These are phyloP conservation scores for Phytophthora podocarpi DNA, from an alignment of 352 stramenopile species.

Conservation along the genomic window DNA sequence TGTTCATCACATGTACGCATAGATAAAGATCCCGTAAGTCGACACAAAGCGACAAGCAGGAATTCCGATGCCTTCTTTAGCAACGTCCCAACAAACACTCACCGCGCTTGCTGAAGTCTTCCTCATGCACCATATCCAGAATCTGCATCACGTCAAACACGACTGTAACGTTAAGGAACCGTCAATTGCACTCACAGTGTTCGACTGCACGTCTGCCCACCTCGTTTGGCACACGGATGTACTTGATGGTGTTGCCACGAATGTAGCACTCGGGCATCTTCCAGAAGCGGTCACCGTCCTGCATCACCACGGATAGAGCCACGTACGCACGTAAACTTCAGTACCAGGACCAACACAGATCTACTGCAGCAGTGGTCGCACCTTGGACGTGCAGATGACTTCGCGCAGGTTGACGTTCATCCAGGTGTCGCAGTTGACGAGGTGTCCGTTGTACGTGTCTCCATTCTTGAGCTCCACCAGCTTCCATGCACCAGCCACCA, in stretches of 20 bases:
- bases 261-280: conserved; percentile 99
- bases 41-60: conserved; percentile 9
- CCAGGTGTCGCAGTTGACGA: conserved; percentile 98
- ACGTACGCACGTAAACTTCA: not conserved
- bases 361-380: conserved; percentile 29
- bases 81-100: conserved; percentile 8
- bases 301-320: conserved; percentile 7
- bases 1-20: conserved; percentile 11
- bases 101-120: conserved; percentile 90
- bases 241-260: conserved; percentile 98
- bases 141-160: conserved; percentile 44
- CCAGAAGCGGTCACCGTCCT: conserved; percentile 98
- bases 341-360: not conserved
- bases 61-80: not conserved
- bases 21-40: conserved; percentile 5
- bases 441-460: conserved; percentile 97
- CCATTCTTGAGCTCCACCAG: conserved; percentile 99
- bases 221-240: conserved; percentile 97
- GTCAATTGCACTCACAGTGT: not conserved
- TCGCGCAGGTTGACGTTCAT: conserved; percentile 99
- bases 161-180: not conserved
- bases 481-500: conserved; percentile 31
- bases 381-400: conserved; percentile 98
- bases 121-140: conserved; percentile 95
- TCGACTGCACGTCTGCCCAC: conserved; percentile 36